These are phyloP conservation scores for Closterium sp. DNA, from an alignment of 139 green algal genomes.

Conservation along the genomic window DNA sequence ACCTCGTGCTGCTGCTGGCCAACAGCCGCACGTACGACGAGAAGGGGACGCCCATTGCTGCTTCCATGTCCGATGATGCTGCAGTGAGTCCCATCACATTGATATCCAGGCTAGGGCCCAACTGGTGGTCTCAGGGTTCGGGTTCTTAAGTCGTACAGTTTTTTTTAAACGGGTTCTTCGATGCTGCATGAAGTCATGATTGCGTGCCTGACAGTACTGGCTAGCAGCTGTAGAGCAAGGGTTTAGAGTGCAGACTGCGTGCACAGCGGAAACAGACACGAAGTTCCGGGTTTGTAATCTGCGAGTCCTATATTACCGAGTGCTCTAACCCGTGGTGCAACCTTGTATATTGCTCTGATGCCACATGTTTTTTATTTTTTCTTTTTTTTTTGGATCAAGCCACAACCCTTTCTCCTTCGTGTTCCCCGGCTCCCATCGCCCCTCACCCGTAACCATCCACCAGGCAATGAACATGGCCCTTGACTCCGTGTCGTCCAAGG, in stretches of 20 bases:
- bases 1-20: constrained; percentile 45
- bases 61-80: not conserved
- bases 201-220: too few species aligned
- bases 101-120: too few species aligned
- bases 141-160: too few species aligned
- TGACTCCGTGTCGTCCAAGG: not conserved
- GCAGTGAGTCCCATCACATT: not conserved
- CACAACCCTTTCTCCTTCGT: not conserved
- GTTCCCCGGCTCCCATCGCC: not conserved
- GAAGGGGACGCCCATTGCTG: not conserved
- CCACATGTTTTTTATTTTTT: not conserved
- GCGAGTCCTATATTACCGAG: not conserved
- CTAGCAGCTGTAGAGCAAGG: too few species aligned
- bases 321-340: not conserved
- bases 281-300: not conserved
- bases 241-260: too few species aligned
- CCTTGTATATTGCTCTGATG: not conserved
- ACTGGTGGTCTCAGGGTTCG: too few species aligned
- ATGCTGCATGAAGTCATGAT: not conserved
- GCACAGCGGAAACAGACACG: too few species aligned
- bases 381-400: not conserved
- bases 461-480: not conserved
- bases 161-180: too few species aligned
- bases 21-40: constrained; percentile 22
- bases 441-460: not conserved